Evolutionary conservation across 176 grass and related monocot species (phyloP), one percentile per base, ranked within the genome.

Genomic region (Coix lacrymajobi): DNA sequence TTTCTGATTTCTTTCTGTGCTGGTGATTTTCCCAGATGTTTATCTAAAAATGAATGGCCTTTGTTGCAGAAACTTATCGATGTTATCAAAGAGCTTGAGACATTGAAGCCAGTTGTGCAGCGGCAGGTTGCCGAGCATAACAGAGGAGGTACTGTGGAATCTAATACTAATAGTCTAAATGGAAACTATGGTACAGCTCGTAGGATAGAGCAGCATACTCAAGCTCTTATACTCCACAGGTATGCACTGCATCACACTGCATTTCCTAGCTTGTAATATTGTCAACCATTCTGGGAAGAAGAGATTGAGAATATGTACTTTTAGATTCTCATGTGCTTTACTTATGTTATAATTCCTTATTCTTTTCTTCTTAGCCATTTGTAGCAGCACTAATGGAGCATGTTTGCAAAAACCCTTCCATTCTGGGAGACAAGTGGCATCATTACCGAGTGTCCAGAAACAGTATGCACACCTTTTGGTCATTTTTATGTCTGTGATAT

Each of bases 31-130:
- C 40, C 30, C 11, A 7, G 4, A n/a, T 63, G 15, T 85, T 79
- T 73, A 37, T 72, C 36, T 64, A 51, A 76, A 46, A 76, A 43
- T 67, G 44, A 58, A 58, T 45, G 16, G 7, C 61, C 68, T 87
- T 88, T 66, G 31, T 89, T 85, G 49, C 71, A 99, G 96, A 96
- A 93, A 96, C 88, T 99, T 44, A 73, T 79, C 56, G 89, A 88
- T 87, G 93, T 99, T 52, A 79, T 99, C 52, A 87, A 82, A 85
- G 96, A 99, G 83, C 88, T 99, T 66, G 96, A 99, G 85, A 76
- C 93, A 69, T 74, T 99, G 57, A 99, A 99, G 93, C 96, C 93
- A 69, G 89, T 79, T 82, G 96, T 93, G 66, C 89, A 90, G 56
- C 79, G 38, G 26, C 90, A 88, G 87, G 77, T 99, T 32, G 45